Conservation (phyloP, 768 basidiomycete species). For the Leccinum uliginosum region DNA sequence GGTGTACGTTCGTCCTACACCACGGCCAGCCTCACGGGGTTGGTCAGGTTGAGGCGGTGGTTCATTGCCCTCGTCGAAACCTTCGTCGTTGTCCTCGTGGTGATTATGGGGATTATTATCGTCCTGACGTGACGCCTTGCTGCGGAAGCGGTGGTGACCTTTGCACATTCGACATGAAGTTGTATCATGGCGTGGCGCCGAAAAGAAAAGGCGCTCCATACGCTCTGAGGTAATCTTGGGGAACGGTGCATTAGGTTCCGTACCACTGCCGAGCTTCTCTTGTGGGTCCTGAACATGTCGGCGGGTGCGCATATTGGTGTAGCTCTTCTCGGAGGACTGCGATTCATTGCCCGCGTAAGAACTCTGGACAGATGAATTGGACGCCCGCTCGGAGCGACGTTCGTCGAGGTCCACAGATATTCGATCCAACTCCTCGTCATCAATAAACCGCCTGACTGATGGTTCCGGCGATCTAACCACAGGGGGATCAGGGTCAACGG, state of each 20-base stretch:
- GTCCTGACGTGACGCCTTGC: slow-evolving; percentile 42
- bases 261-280: slow-evolving; percentile 27
- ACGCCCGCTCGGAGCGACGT: slow-evolving; percentile 49
- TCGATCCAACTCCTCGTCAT: slow-evolving; percentile 54
- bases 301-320: neutral
- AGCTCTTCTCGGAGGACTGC: neutral
- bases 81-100: slow-evolving; percentile 13
- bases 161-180: slow-evolving; percentile 63
- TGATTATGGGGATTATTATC: neutral
- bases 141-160: slow-evolving; percentile 40
- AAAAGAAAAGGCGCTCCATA: slow-evolving; percentile 78
- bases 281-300: slow-evolving; percentile 2
- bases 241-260: slow-evolving; percentile 47
- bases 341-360: slow-evolving; percentile 6
- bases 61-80: slow-evolving; percentile 12
- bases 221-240: slow-evolving; percentile 78
- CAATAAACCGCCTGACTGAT: slow-evolving; percentile 39
- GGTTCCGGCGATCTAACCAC: slow-evolving; percentile 4
- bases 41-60: neutral
- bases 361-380: slow-evolving; percentile 24
- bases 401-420: slow-evolving; percentile 68
- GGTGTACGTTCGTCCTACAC: slow-evolving; percentile 6
- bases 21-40: slow-evolving; percentile 1
- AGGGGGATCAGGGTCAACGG: neutral
- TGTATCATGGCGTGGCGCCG: slow-evolving; percentile 69